Base-by-base conservation (phyloP, 1,284 basidiomycete genomes). In the Pulchroboletus neoregius region DNA sequence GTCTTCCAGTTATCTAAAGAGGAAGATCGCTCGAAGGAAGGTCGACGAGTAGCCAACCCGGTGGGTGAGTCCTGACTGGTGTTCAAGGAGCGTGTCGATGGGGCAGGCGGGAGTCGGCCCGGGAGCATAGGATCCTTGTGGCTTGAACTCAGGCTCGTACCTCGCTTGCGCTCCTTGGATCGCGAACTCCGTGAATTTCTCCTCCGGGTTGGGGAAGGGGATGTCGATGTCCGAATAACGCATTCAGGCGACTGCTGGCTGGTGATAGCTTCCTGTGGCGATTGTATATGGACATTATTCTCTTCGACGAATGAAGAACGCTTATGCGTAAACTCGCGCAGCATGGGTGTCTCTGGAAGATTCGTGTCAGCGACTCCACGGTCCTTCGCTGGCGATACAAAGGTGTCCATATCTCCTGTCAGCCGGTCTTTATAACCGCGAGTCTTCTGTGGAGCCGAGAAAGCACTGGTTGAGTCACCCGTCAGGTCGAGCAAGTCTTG, bases 261-360 rank as follows among this genome's bases (percentile, higher is more conserved):
- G 28, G 69, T 63, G 47, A 76, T 66, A 24, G 76, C 75, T 51
- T 78, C 75, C 38, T 77, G 76, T 12, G 73, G 66, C 32, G 62
- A 62, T 44, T 65, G 66, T 22, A 79, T 63, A 32, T 65, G 63
- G 27, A 78, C 58, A 28, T 71, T 70, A 51, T 71, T 78, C 45
- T 71, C 72, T 58, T 82, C 75, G 40, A 86, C 75, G 44, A 76
- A 74, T 3, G 84, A 86, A 24, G 82, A 78, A 16, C 82, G 78
- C 63, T 86, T 87, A 60, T 80, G 79, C 12, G 82, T 83, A 23
- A 82, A 82, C 20, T 82, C 75, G 43, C 84, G 78, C 40, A 86
- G 61, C 16, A 83, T 68, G 4, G 81, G 76, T 40, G 69, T 57
- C 35, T 61, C 58, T 34, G 60, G 46, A 34, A 27, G 35, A 15